Conservation (phyloP, 805 yeast genomes). For the Saturnispora dispora region DNA sequence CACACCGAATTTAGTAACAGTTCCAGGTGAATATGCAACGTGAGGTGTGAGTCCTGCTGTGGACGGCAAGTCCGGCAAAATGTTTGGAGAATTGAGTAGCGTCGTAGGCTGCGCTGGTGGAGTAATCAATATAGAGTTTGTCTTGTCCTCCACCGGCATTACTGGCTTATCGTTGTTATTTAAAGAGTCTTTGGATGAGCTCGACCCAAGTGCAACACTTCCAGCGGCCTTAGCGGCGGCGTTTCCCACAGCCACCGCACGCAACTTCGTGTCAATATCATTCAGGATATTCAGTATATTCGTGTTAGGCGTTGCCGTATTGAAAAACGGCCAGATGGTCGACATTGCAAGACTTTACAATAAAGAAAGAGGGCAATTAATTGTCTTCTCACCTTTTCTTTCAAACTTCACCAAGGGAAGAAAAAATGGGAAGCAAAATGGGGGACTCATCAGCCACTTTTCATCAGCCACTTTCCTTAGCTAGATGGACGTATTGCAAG, state of each 20-base stretch:
- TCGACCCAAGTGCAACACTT: neutral
- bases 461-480: neutral
- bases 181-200: neutral
- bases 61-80: slow-evolving; percentile 3
- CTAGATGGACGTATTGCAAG: neutral
- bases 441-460: neutral
- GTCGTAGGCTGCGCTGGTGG: neutral
- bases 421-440: neutral
- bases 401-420: neutral
- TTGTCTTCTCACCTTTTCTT: neutral
- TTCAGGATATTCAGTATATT: slow-evolving; percentile 28
- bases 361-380: slow-evolving; percentile 1
- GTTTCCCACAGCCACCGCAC: slow-evolving; percentile 23
- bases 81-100: neutral
- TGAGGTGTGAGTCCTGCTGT: slow-evolving; percentile 17
- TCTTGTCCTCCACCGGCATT: neutral
- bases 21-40: slow-evolving; percentile 17
- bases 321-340: slow-evolving; percentile 33
- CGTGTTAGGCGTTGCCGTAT: slow-evolving; percentile 30
- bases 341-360: slow-evolving; percentile 20
- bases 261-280: slow-evolving; percentile 25
- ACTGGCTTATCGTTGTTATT: neutral
- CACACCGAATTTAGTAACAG: slow-evolving; percentile 17
- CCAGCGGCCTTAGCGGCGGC: slow-evolving; percentile 4
- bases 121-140: slow-evolving; percentile 5